Evolutionary conservation across 2,329 filamentous ascomycete species (phyloP).

Genomic region (Penicillium capsulatum): DNA sequence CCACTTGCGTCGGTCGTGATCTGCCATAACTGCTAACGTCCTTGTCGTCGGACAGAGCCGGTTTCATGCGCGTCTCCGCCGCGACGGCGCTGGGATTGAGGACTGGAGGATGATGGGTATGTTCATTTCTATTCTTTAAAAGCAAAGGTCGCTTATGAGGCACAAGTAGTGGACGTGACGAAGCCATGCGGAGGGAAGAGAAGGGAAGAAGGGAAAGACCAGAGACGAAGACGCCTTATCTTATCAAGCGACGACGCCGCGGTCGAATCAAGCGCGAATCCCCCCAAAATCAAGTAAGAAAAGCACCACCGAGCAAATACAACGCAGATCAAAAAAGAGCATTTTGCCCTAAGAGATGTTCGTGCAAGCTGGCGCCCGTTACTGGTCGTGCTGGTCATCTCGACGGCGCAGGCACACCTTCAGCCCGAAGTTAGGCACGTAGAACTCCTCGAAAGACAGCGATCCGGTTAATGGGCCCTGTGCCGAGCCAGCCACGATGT

Average conservation of each 20-base stretch:
- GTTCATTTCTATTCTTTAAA: conserved; percentile 1
- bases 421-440: conserved; percentile 26
- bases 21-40: neutral
- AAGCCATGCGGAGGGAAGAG: conserved; percentile 5
- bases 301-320: too few relatives aligned
- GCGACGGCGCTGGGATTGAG: conserved; percentile 25
- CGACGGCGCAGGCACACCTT: conserved; percentile 29
- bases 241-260: too few relatives aligned
- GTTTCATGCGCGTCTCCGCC: conserved; percentile 17
- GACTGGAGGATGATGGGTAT: conserved; percentile 7
- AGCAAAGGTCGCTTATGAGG: conserved; percentile 28
- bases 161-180: conserved; percentile 22
- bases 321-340: too few relatives aligned
- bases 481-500: conserved; percentile 13
- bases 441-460: conserved; percentile 25
- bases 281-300: too few relatives aligned
- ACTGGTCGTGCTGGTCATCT: conserved; percentile 8
- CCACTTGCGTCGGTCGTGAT: conserved; percentile 15
- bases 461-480: conserved; percentile 10
- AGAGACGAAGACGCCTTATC: neutral
- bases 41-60: conserved; percentile 1
- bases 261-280: too few relatives aligned
- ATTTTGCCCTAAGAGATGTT: too few relatives aligned
- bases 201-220: neutral
- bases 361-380: too few relatives aligned